Base-by-base conservation (phyloP, 106 monocot genomes). In the Dendrobium catenatum region DNA sequence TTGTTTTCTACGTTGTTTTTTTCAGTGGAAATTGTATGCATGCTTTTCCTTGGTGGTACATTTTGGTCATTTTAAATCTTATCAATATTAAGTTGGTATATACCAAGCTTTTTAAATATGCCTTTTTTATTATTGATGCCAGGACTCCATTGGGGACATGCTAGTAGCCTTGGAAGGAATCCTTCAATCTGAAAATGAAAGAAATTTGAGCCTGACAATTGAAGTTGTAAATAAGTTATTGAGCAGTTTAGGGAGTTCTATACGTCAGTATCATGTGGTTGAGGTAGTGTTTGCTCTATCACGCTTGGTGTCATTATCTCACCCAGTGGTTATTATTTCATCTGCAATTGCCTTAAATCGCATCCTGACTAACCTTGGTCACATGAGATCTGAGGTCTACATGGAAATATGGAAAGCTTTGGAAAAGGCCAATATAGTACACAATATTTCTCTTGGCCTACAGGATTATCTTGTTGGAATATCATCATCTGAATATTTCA, bases 111-210 rank as follows among this genome's bases (percentile, higher is more conserved):
- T 66, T 66, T 22, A 66, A 72, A 15, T 40, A 40, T 29, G 16
- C 40, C 16, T 72, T 16, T 4, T 44, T 75, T 74, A 0, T 74
- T 42, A 54, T 24, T 55, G 3, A 41, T 84, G 80, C 33, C 84
- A 97, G 96, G 94, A 90, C 40, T 88, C 94, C 48, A 64, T 94
- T 80, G 82, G 83, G 68, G 90, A 89, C 78, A 92, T 97, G 81
- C 77, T 97, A 22, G 31, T 88, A 43, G 89, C 96, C 2, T 75
- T 94, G 78, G 90, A 81, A 83, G 92, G 85, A 73, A 92, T 94
- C 77, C 92, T 97, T 73, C 85, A 86, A 80, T 90, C 94, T 40
- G 79, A 88, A 76, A 94, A 85, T 81, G 84, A 81, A 29, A 84
- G 78, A 9, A 79, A 91, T 68, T 79, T 87, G 74, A 74, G 46